Base-by-base conservation (phyloP, 1,139 yeast species). In the Casaregolazyma suthepensis region DNA sequence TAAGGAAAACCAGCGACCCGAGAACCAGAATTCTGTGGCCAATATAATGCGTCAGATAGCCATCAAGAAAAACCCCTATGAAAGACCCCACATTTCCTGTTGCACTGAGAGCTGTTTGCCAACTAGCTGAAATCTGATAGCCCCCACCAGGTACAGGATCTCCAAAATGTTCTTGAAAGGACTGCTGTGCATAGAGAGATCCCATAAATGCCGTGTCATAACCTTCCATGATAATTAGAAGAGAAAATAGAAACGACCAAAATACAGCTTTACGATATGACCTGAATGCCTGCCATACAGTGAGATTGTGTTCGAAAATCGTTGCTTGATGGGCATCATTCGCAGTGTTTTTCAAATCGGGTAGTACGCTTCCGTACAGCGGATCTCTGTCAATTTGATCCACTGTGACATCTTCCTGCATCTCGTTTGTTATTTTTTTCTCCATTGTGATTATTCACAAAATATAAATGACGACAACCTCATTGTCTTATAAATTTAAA, bases 151-250 rank as follows among this genome's bases (percentile, higher is more conserved):
- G 20, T 2, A 15, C 35, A 5, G 20, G 46, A 13, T 17, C 46
- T n/a, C 56, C 56, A 37, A 20, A 54, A n/a, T 43, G 43, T 18
- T 49, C 20, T 35, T 48, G 49, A 29, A 54, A 54, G 2, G 43
- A 45, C 1, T 52, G 43, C 13, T 46, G 52, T 4, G 50, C 56
- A 42, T 44, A 45, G 26, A 76, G 68, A 3, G 69, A 64, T 43
- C 63, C 59, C 53, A 75, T 61, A 51, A 75, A 66, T 40, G 64
- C 63, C 43, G 66, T 60, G 56, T 76, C 80, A 61, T 73, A 76
- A 43, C 80, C 80, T 57, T 74, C 79, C 78, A 75, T 75, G 52
- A 75, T 61, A 50, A 76, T 63, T 40, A 74, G 70, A 17, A 69
- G 59, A 1, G 76, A 72, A 55, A 75, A 63, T 31, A 74, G 58